Evolutionary conservation across 2,329 filamentous ascomycete species (phyloP), one percentile per base, ranked within the genome.

Genomic region (Hansfordia pulvinata): DNA sequence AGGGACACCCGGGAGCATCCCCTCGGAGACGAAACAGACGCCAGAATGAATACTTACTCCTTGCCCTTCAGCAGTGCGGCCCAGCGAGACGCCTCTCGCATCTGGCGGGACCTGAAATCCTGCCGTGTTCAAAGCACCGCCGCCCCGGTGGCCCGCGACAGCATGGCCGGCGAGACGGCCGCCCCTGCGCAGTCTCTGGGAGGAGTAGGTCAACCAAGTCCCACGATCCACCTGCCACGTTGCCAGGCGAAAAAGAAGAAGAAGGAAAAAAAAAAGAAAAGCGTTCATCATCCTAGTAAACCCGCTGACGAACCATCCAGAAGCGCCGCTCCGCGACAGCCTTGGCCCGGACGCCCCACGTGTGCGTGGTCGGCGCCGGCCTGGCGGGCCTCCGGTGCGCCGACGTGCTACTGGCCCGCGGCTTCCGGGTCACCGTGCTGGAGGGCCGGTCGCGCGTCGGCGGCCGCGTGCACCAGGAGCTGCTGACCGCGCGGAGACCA

Each of bases 371-470:
- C 20, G 79, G 78, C 11, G 77, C 75, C 20, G 78, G 78, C 5
- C 58, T 83, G 15, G 64, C 77, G 5, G 78, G 78, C 0, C 56
- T 85, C n/a, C 62, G 76, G 35, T 79, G 75, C 42, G 76, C 77
- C 27, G 74, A 81, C 36, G 47, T 82, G 2, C 53, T 85, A 0
- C 51, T 80, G 3, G 60, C 67, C 29, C 59, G 70, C 43, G 76
- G 75, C 10, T 71, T 76, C 40, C 56, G 63, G 20, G 77, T 84
- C 9, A 80, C 76, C 0, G 57, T 84, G 9, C 53, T 83, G 11
- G 78, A 85, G 45, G 79, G 68, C 7, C 61, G 78, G 10, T 50
- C 75, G 40, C 63, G 78, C 6, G 44, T 83, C 20, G 78, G 78
- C 8, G 78, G 78, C 2, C 64, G 78, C 17, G 58, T 80, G 17